Percentiles rank a stretch among this genome's conserved stretches.
Evolutionary conservation across 2,329 filamentous ascomycete genomes (phyloP).

Genomic region (Aureobasidium sp.): DNA sequence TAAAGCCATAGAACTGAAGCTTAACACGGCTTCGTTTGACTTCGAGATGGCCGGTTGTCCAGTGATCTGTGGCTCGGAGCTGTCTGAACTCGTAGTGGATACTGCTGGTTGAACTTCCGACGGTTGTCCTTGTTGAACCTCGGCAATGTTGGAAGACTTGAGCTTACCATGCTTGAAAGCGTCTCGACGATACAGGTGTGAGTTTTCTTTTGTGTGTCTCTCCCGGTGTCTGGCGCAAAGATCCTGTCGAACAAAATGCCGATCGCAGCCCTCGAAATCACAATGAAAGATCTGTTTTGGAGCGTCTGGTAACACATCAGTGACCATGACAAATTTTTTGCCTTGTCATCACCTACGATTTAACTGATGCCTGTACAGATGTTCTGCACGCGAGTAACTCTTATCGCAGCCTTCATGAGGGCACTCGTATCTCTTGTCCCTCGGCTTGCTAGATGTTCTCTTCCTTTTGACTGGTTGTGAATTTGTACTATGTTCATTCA

Average conservation of each 20-base stretch:
- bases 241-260: conserved; percentile 89
- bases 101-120: background rate
- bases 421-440: conserved; percentile 66
- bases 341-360: conserved; percentile 59
- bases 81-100: background rate
- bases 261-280: conserved; percentile 83
- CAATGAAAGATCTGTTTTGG: conserved; percentile 94
- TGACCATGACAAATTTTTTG: no score
- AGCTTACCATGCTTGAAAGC: conserved; percentile 31
- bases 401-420: conserved; percentile 84
- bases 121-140: background rate
- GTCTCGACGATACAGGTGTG: conserved; percentile 68
- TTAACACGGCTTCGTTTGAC: background rate
- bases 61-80: background rate
- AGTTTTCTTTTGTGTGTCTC: conserved; percentile 55
- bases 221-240: conserved; percentile 64
- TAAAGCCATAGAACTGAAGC: background rate
- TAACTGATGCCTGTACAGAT: conserved; percentile 91
- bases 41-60: background rate
- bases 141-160: background rate
- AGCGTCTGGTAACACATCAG: conserved; percentile 51
- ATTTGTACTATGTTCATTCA: background rate
- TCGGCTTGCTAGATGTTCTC: background rate
- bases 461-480: background rate
- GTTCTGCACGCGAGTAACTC: conserved; percentile 92